Evolutionary conservation across 257 asterid genomes (phyloP), one percentile per base, ranked within the genome.

Genomic region (Primulina tabacum): DNA sequence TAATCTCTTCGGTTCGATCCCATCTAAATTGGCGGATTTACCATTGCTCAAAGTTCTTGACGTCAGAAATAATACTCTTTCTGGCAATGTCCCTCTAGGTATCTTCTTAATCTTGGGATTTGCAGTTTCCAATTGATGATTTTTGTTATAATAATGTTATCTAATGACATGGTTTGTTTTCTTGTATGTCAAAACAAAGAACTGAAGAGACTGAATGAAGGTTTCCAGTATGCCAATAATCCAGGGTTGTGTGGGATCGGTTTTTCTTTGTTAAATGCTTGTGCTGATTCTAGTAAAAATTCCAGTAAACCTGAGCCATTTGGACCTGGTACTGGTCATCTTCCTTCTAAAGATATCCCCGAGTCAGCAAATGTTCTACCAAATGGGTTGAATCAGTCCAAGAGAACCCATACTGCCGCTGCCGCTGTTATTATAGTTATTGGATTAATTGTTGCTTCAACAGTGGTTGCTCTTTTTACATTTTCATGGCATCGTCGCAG

Each of bases 11-110:
- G 99, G 97, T 32, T 88, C 96, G 7, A 84, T 89, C 72, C 99
- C 99, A 7, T 53, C 77, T 24, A 89, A 79, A 75, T 64, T 94
- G 60, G 84, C 96, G 12, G 75, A 60, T 72, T 76, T 88, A 10
- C 90, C 92, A 0, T 16, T 69, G 74, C 90, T 94, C 21, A 83
- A 78, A 70, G 80, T 90, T 70, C 77, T 94, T 7, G 99, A 94
- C 75, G 70, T 94, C 75, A 76, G 96, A 79, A 94, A 94, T 68
- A 94, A 94, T 63, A 80, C 89, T 17, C 86, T 94, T 16, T 90
- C 96, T 29, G 99, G 99, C 84, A 87, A 87, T 79, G 92, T 94
- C 62, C 99, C 97, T 73, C 62, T 82, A 71, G 97, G 99, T 93
- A 4, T 43, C 32, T 47, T 58, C 57, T 40, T n/a, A 61, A 2